Conservation (phyloP, 2,329 filamentous ascomycete species). For the Grosmannia serpens region DNA sequence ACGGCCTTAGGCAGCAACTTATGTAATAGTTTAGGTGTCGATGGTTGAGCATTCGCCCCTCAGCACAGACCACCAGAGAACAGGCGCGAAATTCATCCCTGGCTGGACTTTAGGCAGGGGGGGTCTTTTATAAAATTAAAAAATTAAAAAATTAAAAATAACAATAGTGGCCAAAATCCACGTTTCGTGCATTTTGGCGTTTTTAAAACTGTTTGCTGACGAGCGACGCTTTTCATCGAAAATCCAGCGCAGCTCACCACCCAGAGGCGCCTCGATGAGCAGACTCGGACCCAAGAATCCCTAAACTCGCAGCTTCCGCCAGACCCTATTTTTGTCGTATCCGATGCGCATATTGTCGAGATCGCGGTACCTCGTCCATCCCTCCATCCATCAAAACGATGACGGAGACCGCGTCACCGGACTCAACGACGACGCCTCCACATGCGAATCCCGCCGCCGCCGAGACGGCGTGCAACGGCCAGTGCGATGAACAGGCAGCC, state of each 20-base stretch:
- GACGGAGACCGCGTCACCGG: conserved; percentile 49
- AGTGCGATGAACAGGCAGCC: not conserved
- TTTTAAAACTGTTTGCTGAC: conserved; percentile 38
- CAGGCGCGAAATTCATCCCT: conserved; percentile 4
- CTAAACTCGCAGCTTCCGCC: conserved; percentile 33
- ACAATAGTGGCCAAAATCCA: conserved; percentile 1
- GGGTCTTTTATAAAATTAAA: not conserved
- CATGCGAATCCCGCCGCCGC: conserved; percentile 16
- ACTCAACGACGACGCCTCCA: conserved; percentile 26
- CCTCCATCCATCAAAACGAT: conserved; percentile 36
- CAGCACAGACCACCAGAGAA: not conserved
- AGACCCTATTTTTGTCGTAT: conserved; percentile 42
- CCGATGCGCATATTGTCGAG: conserved; percentile 49
- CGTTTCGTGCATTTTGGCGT: conserved; percentile 14
- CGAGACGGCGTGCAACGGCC: conserved; percentile 3
- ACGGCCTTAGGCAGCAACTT: conserved; percentile 4
- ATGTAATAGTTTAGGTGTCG: not conserved
- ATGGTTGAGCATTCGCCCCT: not conserved
- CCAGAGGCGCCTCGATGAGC: conserved; percentile 41
- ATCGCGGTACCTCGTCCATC: conserved; percentile 36
- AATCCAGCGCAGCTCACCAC: conserved; percentile 33
- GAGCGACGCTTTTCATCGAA: conserved; percentile 28
- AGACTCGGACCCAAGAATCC: conserved; percentile 36
- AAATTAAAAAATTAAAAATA: conserved; percentile 3
- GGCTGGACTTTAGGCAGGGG: not conserved